A percentile compares a stretch with the other conserved stretches of the same genome.
Evolutionary conservation across 2,329 filamentous ascomycete species (phyloP).

Genomic region (Exophiala xenobiotica): DNA sequence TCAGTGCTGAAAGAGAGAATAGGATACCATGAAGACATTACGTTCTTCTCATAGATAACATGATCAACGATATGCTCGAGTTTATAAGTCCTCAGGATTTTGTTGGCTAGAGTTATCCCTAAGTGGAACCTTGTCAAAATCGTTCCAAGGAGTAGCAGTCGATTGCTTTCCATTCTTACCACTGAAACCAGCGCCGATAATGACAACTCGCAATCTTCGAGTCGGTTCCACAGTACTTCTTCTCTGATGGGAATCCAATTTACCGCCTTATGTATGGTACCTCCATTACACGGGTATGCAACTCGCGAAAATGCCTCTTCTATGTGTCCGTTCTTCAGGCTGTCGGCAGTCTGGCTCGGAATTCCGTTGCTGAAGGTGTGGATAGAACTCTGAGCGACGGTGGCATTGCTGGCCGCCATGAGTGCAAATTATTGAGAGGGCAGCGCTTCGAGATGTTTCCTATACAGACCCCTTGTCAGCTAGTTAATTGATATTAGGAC

Average conservation of each 20-base stretch:
- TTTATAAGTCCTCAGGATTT: slow-evolving; percentile 26
- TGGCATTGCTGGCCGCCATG: too few relatives aligned
- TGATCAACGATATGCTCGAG: slow-evolving; percentile 21
- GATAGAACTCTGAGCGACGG: too few relatives aligned
- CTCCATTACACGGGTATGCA: too few relatives aligned
- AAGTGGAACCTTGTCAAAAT: neutral
- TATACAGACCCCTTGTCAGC: too few relatives aligned
- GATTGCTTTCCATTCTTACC: neutral
- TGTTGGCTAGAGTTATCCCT: slow-evolving; percentile 29
- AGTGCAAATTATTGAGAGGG: too few relatives aligned
- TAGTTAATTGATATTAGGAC: too few relatives aligned
- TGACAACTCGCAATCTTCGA: slow-evolving; percentile 20
- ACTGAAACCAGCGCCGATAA: slow-evolving; percentile 29
- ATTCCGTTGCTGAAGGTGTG: too few relatives aligned
- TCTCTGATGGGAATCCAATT: slow-evolving; percentile 14
- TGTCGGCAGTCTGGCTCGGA: too few relatives aligned
- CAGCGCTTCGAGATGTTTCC: too few relatives aligned
- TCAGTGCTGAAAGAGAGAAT: neutral
- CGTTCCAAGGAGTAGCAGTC: neutral
- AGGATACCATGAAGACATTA: neutral
- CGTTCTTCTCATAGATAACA: slow-evolving; percentile 30
- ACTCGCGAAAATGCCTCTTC: too few relatives aligned
- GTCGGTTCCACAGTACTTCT: slow-evolving; percentile 10
- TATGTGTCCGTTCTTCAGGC: too few relatives aligned
- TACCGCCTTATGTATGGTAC: neutral